Percentiles rank a stretch among this genome's conserved stretches.
Evolutionary conservation across 768 basidiomycete genomes (phyloP).

Genomic region (Kwoniella botswanensis): DNA sequence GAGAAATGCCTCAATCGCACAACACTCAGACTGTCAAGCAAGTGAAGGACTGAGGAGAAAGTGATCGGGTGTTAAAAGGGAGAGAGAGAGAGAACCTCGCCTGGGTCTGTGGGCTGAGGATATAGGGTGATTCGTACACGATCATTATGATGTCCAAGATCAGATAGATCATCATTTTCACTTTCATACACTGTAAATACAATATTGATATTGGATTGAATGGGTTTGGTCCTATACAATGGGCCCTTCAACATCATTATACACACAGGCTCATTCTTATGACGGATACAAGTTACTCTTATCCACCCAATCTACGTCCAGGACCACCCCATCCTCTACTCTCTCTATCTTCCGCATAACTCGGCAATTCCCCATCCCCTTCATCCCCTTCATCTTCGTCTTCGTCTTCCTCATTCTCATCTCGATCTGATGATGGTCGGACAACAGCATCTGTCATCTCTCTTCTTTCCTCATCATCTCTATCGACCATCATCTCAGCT

Average conservation of each 20-base stretch:
- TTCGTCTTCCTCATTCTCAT: slow-evolving; percentile 19
- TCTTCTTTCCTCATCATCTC: slow-evolving; percentile 10
- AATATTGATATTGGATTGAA: too few relatives aligned
- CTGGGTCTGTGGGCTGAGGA: too few relatives aligned
- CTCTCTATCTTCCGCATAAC: slow-evolving; percentile 27
- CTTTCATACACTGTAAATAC: too few relatives aligned
- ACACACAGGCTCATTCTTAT: background rate
- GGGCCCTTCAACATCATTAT: too few relatives aligned
- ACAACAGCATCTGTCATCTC: slow-evolving; percentile 22
- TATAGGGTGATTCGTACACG: too few relatives aligned
- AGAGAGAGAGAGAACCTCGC: too few relatives aligned
- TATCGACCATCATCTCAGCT: slow-evolving; percentile 18
- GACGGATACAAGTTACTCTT: background rate
- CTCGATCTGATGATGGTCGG: background rate
- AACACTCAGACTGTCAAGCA: too few relatives aligned
- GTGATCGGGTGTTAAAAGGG: too few relatives aligned
- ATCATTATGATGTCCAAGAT: too few relatives aligned
- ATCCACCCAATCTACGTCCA: slow-evolving; percentile 38
- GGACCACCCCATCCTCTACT: slow-evolving; percentile 37
- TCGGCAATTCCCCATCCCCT: slow-evolving; percentile 23
- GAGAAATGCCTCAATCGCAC: too few relatives aligned
- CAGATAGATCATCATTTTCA: too few relatives aligned
- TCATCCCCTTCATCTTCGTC: slow-evolving; percentile 24
- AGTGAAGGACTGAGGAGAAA: too few relatives aligned
- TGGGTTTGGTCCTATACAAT: background rate